A percentile compares a stretch with the other conserved stretches of the same genome.
phyloP scores from a whole-genome alignment of 2,329 filamentous ascomycete species.

The Dichotomopilus funicola region DNA sequence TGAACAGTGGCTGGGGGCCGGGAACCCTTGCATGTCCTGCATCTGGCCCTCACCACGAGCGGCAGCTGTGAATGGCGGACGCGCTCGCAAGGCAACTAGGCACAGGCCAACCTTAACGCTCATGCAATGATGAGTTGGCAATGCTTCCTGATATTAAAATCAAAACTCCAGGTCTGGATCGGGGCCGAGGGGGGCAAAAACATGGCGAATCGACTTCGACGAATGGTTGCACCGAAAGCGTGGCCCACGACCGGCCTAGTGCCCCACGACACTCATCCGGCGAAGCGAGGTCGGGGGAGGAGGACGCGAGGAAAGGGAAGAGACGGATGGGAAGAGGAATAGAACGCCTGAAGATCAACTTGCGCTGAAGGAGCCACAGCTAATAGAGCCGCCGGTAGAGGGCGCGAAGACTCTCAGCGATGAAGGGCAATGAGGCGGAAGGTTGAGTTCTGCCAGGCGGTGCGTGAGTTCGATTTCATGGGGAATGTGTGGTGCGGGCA shows the following conservation, averaged over 20 bases:
- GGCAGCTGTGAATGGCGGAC: slow-evolving; percentile 30
- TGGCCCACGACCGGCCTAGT: slow-evolving; percentile 4
- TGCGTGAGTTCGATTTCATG: background rate
- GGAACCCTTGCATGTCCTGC: slow-evolving; percentile 31
- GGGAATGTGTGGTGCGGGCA: background rate
- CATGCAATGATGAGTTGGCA: slow-evolving; percentile 77
- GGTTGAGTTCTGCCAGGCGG: background rate
- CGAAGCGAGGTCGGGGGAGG: slow-evolving; percentile 18
- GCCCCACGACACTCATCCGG: slow-evolving; percentile 6
- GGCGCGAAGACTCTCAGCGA: too few species aligned
- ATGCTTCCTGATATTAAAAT: slow-evolving; percentile 51
- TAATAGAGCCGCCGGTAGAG: too few species aligned
- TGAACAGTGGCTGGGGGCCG: slow-evolving; percentile 35
- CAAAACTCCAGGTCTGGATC: slow-evolving; percentile 33
- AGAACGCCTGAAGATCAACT: background rate
- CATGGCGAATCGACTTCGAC: slow-evolving; percentile 14
- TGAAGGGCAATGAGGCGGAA: background rate
- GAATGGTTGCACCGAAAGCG: slow-evolving; percentile 12
- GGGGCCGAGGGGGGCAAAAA: slow-evolving; percentile 13
- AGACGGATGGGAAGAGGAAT: background rate
- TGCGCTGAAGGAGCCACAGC: too few species aligned
- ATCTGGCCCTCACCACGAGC: slow-evolving; percentile 26
- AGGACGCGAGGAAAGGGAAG: background rate
- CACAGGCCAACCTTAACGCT: slow-evolving; percentile 38
- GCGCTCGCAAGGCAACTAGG: slow-evolving; percentile 35